These are phyloP conservation scores for Magnusiomyces paraingens DNA, from an alignment of 1,139 yeast genomes.

Conservation along the genomic window DNA sequence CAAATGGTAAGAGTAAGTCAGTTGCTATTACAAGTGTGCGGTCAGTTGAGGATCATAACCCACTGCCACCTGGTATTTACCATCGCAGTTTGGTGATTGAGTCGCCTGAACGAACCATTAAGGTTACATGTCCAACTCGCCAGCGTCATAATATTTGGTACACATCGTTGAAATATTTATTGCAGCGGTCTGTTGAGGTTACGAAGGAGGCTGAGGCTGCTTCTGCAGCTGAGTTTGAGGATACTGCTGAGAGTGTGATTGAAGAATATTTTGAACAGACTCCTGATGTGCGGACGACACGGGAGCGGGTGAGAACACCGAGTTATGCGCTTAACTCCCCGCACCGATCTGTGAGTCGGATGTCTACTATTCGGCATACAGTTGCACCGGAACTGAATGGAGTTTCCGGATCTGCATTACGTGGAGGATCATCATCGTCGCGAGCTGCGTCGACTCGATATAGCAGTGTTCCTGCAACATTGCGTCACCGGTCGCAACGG, in stretches of 20 bases:
- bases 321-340: constrained; percentile 5
- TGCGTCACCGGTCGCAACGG: neutral
- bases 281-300: neutral
- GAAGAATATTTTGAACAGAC: constrained; percentile 22
- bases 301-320: constrained; percentile 6
- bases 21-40: constrained; percentile 76
- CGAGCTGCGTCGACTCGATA: neutral
- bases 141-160: constrained; percentile 91
- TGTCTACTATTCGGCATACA: constrained; percentile 25
- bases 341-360: constrained; percentile 19
- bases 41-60: constrained; percentile 78
- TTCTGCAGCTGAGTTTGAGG: constrained; percentile 24
- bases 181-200: constrained; percentile 62
- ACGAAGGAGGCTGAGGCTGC: constrained; percentile 14
- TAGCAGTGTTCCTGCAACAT: neutral
- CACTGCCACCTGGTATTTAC: constrained; percentile 83
- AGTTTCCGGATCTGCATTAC: neutral
- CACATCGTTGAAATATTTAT: constrained; percentile 71
- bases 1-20: constrained; percentile 54
- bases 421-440: neutral
- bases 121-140: constrained; percentile 81
- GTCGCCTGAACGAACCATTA: constrained; percentile 61
- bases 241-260: constrained; percentile 13
- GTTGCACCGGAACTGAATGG: constrained; percentile 30
- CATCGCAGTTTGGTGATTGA: constrained; percentile 77